Evolutionary conservation across 1,284 basidiomycete species (phyloP), one percentile per base, ranked within the genome.

Genomic region (Earliella scabrosa): DNA sequence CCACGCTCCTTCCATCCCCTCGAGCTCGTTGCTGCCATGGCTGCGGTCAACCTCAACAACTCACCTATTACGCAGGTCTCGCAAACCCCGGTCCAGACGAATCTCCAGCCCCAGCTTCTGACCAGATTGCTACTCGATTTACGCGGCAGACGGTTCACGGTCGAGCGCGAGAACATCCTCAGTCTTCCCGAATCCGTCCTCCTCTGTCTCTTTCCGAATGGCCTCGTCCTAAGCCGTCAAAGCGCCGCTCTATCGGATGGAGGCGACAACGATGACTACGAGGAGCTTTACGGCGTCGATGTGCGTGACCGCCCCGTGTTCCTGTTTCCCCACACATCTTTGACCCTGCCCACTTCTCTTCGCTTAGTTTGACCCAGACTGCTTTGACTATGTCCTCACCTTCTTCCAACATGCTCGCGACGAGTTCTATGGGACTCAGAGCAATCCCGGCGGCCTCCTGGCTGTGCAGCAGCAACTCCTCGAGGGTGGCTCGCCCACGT

Each of bases 131-230:
- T 93, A 54, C 88, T 99, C 65, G 97, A 98, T 75, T 81, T 99
- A 47, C 88, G 97, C 61, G 95, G 95, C 57, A 83, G 80, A 64
- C 88, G 95, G 64, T 97, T 98, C 77, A 89, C 92, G 55, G 95
- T 99, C 54, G 97, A 99, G 77, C 85, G 97, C 65, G 97, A 98
- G 76, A 95, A 93, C 29, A 91, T 99, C 72, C 98, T 99, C 95
- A 95, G 97, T 72, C 80, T 99, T 29, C 97, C 97, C 8, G 97
- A 99, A 82, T 95, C 92, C 24, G 94, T 99, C 44, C 79, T 99
- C 56, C 81, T 99, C 45, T 98, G 97, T 73, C 82, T 99, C 53
- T 99, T 99, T 71, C 97, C 97, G 13, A 98, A 99, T 69, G 97
- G 97, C 10, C 86, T 99, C 62, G 93, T 98, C 45, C 83, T 99